Conservation (phyloP, 2,329 filamentous ascomycete species). For the Xylaria sp. region DNA sequence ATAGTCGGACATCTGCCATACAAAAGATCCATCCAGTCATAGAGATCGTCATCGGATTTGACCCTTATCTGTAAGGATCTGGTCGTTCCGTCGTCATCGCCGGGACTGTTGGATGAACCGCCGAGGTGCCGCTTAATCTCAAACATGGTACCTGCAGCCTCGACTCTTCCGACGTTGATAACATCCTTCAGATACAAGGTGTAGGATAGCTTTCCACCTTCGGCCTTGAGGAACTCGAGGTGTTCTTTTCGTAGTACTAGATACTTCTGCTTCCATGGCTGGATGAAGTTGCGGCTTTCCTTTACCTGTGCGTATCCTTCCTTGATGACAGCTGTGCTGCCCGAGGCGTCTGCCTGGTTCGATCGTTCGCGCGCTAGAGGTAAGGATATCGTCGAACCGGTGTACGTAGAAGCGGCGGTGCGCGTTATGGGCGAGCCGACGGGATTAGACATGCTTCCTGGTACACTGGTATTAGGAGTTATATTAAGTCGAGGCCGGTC, state of each 20-base stretch:
- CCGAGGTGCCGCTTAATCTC: constrained; percentile 78
- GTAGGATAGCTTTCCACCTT: constrained; percentile 81
- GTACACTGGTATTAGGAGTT: constrained; percentile 68
- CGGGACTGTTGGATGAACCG: constrained; percentile 63
- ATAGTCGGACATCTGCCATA: constrained; percentile 95
- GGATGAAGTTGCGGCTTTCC: constrained; percentile 82
- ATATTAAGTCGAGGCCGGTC: constrained; percentile 78
- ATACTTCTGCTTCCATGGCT: constrained; percentile 84
- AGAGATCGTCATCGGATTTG: constrained; percentile 92
- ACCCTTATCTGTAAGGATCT: constrained; percentile 88
- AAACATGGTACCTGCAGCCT: constrained; percentile 86
- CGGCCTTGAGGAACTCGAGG: constrained; percentile 89
- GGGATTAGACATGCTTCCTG: constrained; percentile 75
- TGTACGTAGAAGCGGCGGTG: constrained; percentile 61
- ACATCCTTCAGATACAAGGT: constrained; percentile 83
- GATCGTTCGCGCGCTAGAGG: constrained; percentile 59
- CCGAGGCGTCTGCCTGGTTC: constrained; percentile 56
- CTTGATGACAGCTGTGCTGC: constrained; percentile 69
- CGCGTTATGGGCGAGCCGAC: constrained; percentile 66
- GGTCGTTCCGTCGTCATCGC: constrained; percentile 72
- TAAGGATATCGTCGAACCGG: constrained; percentile 66
- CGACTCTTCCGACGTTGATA: constrained; percentile 82
- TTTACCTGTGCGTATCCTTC: constrained; percentile 82
- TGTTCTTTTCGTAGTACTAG: constrained; percentile 88
- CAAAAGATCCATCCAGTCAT: constrained; percentile 98